Conservation (phyloP, 345 rosid species). For the Acer yangbiense region DNA sequence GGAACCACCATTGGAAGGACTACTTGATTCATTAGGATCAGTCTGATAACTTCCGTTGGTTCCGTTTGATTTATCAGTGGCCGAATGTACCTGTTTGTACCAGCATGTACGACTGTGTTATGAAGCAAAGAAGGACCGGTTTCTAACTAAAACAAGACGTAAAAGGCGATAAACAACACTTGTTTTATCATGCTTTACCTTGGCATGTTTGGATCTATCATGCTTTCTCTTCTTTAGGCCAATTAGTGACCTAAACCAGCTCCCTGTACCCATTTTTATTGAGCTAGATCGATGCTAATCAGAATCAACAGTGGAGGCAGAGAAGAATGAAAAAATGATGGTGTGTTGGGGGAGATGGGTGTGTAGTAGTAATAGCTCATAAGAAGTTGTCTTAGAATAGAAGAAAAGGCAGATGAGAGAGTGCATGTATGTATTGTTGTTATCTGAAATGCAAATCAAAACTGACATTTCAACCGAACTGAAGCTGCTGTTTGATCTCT, state of each 20-base stretch:
- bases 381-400: slow-evolving; percentile 21
- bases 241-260: slow-evolving; percentile 51
- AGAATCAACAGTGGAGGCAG: not conserved
- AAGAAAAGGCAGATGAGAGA: slow-evolving; percentile 17
- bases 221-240: slow-evolving; percentile 41
- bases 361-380: not conserved
- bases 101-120: not conserved
- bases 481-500: slow-evolving; percentile 41
- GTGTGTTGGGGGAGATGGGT: slow-evolving; percentile 12
- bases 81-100: slow-evolving; percentile 41
- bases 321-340: not conserved
- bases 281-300: not conserved
- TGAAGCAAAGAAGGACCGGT: not conserved
- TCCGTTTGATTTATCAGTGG: slow-evolving; percentile 42
- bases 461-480: slow-evolving; percentile 43
- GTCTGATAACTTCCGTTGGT: slow-evolving; percentile 17
- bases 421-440: not conserved
- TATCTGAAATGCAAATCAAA: not conserved
- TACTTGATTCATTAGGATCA: slow-evolving; percentile 20
- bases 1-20: slow-evolving; percentile 20
- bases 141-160: not conserved
- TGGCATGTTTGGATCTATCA: slow-evolving; percentile 41
- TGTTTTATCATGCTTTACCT: slow-evolving; percentile 31
- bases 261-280: slow-evolving; percentile 54
- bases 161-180: too few relatives aligned